Conservation (phyloP, 306 rosid species). For the Cucurbita maxima region DNA sequence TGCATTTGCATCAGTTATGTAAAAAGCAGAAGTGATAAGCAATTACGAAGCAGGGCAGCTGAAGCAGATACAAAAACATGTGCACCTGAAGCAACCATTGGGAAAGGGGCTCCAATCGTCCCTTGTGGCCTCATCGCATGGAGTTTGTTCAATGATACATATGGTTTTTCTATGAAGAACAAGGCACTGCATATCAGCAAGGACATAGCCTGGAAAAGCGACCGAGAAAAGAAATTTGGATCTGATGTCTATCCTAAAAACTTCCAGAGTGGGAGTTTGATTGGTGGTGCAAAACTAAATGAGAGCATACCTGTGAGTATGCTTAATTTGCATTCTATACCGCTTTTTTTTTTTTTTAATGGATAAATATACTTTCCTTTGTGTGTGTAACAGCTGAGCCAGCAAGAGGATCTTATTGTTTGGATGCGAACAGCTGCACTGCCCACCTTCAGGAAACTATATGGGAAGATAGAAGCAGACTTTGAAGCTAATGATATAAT, state of each 20-base stretch:
- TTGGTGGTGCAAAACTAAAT: conserved; percentile 68
- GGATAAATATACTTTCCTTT: conserved; percentile 11
- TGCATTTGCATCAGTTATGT: conserved; percentile 28
- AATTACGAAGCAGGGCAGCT: conserved; percentile 24
- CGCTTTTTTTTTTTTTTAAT: neutral
- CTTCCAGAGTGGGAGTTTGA: conserved; percentile 43
- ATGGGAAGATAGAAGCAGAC: conserved; percentile 66
- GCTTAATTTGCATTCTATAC: neutral
- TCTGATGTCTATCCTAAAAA: conserved; percentile 67
- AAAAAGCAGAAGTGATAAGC: conserved; percentile 47
- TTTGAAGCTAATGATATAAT: conserved; percentile 47
- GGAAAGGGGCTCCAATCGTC: conserved; percentile 30
- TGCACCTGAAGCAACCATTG: conserved; percentile 31
- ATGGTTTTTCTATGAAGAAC: conserved; percentile 33
- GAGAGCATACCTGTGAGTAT: conserved; percentile 53
- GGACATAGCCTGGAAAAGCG: conserved; percentile 82
- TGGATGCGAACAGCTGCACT: conserved; percentile 91
- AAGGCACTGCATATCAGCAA: conserved; percentile 38
- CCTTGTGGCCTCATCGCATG: conserved; percentile 88
- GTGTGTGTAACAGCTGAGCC: conserved; percentile 46
- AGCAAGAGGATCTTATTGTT: conserved; percentile 84
- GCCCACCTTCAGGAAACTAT: conserved; percentile 68
- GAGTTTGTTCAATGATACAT: conserved; percentile 89
- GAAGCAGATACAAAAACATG: conserved; percentile 20
- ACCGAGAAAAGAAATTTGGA: conserved; percentile 43